These are phyloP conservation scores for Tricholoma matsutake DNA, from an alignment of 768 basidiomycete genomes.

Conservation along the genomic window DNA sequence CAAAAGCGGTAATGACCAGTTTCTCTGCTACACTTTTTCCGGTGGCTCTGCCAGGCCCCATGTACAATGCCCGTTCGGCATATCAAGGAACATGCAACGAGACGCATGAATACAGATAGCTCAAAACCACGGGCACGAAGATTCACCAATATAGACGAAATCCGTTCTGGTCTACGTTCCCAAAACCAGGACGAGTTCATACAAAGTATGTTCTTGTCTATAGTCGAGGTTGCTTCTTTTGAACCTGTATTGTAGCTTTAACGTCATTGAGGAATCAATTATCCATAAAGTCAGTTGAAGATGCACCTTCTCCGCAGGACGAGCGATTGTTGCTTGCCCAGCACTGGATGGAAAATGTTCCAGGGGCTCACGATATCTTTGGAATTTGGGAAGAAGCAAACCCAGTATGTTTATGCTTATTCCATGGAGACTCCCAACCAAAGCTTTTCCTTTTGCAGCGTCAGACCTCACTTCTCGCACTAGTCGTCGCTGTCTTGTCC, in stretches of 20 bases:
- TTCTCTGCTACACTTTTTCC: too few species aligned
- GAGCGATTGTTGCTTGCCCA: slow-evolving; percentile 56
- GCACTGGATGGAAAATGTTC: slow-evolving; percentile 57
- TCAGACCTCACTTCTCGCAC: slow-evolving; percentile 40
- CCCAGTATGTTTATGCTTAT: slow-evolving; percentile 38
- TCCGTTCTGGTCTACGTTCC: slow-evolving; percentile 29
- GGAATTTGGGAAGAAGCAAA: slow-evolving; percentile 53
- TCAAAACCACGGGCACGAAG: background rate
- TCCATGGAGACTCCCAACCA: background rate
- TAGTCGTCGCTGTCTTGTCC: slow-evolving; percentile 52
- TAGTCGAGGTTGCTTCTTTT: background rate
- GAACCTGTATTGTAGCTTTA: slow-evolving; percentile 33
- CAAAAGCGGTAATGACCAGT: too few species aligned
- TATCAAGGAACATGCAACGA: background rate
- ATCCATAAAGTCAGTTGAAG: slow-evolving; percentile 48
- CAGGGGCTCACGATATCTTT: slow-evolving; percentile 62
- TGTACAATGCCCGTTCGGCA: background rate
- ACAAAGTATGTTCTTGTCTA: slow-evolving; percentile 23
- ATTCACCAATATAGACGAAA: slow-evolving; percentile 28
- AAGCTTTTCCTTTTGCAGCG: slow-evolving; percentile 25
- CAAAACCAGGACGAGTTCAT: slow-evolving; percentile 31
- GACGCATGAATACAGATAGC: background rate
- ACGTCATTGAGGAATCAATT: slow-evolving; percentile 62
- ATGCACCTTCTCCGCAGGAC: slow-evolving; percentile 49
- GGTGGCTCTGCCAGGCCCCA: too few species aligned